Base-by-base conservation (phyloP, 768 basidiomycete genomes). In the Suillus decipiens region DNA sequence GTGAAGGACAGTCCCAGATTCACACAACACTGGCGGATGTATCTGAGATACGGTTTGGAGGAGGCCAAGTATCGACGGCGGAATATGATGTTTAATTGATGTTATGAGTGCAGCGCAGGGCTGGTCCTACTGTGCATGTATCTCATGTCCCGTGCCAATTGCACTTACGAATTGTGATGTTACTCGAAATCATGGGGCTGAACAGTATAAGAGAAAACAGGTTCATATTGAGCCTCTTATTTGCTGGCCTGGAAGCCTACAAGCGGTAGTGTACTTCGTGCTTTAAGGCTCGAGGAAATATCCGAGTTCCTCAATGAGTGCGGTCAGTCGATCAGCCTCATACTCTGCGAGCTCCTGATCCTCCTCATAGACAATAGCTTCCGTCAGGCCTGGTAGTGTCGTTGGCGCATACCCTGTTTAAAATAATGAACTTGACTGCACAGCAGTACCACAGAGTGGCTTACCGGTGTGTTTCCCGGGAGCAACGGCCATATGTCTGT, bases 381-480 rank as follows among this genome's bases (percentile, higher is more conserved):
- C 93, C 0, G 87, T 89, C 34, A 95, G 77, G 17, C 82, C 92
- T 1, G 93, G 94, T 64, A 95, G 80, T 0, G 92, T 92, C 0
- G 93, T 94, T 2, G 93, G 90, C 7, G 92, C 92, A 69, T 93
- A 92, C 5, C 90, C 90, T 91, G 68, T 36, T 48, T 15, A 22
- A 42, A 42, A 61, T 10, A 39, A 28, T 60, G 37, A 39, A 9
- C 9, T 31, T 43, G 39, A 59, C 10, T 63, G 39, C 59, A 45
- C 9, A 47, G 34, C 19, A 61, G 48, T 19, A 45, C 5, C 33
- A 41, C 28, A 42, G 14, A 19, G 42, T 58, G 24, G 75, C 82
- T 67, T 67, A 90, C 90, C 89, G 45, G 89, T 85, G 86, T 89
- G 89, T 73, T 92, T 88, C 43, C 93, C 94, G 36, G 95, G 94